Conservation (phyloP, 1,139 yeast genomes). For the Saccharomyces hybrid region DNA sequence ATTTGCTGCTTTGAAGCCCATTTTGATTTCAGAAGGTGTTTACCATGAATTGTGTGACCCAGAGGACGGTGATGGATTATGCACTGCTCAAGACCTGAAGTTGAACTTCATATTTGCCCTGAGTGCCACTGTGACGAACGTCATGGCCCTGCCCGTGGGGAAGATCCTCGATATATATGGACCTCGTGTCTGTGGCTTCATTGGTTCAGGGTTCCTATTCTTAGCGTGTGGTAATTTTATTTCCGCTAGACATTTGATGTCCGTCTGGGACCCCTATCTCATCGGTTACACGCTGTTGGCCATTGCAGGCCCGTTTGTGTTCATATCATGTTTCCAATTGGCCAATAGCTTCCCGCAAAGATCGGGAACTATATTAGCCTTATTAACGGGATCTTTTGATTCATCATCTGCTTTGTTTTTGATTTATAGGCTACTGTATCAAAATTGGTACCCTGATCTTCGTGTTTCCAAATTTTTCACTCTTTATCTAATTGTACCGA, state of each 20-base stretch:
- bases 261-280: conserved; percentile 48
- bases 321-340: conserved; percentile 70
- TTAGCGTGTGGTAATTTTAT: conserved; percentile 45
- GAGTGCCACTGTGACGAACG: conserved; percentile 80
- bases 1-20: conserved; percentile 86
- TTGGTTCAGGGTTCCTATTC: conserved; percentile 55
- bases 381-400: conserved; percentile 72
- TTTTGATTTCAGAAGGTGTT: conserved; percentile 68
- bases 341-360: conserved; percentile 64
- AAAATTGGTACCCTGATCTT: conserved; percentile 33
- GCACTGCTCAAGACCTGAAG: conserved; percentile 70
- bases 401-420: conserved; percentile 68
- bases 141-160: conserved; percentile 76
- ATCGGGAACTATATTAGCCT: conserved; percentile 64
- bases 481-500: conserved; percentile 60
- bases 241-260: conserved; percentile 8
- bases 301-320: conserved; percentile 75
- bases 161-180: conserved; percentile 69
- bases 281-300: conserved; percentile 60
- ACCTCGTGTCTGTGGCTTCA: conserved; percentile 68
- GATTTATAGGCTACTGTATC: conserved; percentile 56
- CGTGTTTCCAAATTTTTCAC: conserved; percentile 52
- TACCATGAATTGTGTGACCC: conserved; percentile 51
- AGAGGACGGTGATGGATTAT: conserved; percentile 26
- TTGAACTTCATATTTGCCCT: conserved; percentile 75